Base-by-base conservation (phyloP, 1,284 basidiomycete genomes). In the Irpex lacteus region DNA sequence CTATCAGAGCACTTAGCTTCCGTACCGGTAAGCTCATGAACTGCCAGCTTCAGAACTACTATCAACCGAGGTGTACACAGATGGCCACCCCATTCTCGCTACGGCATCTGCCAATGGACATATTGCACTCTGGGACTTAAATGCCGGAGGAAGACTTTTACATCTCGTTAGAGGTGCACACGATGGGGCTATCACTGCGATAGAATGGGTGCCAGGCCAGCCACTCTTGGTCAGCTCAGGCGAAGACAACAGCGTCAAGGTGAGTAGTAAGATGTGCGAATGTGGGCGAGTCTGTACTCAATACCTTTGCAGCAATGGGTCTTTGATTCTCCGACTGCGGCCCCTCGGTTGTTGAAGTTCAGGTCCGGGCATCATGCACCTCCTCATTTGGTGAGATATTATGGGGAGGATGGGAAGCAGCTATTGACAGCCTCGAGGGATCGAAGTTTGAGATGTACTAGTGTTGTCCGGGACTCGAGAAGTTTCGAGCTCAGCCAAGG, bases 401-500 rank as follows among this genome's bases (percentile, higher is more conserved):
- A 98, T 74, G 98, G 96, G 21, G 90, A 94, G 21, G 96, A 99
- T 71, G 98, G 98, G 4, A 98, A 98, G 75, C 92, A 96, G 69
- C 81, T 99, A 4, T 78, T 99, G 49, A 95, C 94, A 1, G 93
- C 96, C 0, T 91, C 91, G 3, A 80, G 89, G 60, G 98, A 99
- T 75, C 88, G 95, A 21, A 92, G 93, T 67, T 76, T 99, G 61
- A 83, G 98, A 52, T 94, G 89, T 73, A 96, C 94, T 4, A 95
- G 92, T 62, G 91, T 99, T 50, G 97, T 99, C 5, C 84, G 96
- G 21, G 96, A 98, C 75, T 96, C 95, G 1, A 82, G 96, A 60
- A 95, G 92, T 49, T 95, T 95, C 73, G 98, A 99, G 76, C 79
- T 99, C 60, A 96, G 94, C 9, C 97, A 99, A 84, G 97, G 96